These are phyloP conservation scores for Diaporthe capsici DNA, from an alignment of 2,329 filamentous ascomycete genomes.

Conservation along the genomic window DNA sequence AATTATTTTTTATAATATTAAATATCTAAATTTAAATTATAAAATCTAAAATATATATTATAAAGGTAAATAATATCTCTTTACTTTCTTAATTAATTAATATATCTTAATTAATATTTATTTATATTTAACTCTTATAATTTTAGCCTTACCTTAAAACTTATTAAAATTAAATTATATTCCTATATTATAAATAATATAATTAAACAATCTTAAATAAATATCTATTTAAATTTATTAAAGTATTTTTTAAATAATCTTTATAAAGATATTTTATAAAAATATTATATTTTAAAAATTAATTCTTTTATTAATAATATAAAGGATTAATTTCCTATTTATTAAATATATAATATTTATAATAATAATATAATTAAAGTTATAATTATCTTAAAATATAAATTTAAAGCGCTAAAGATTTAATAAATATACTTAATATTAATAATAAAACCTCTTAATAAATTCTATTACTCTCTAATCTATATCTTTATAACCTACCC, in stretches of 20 bases:
- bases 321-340: neutral
- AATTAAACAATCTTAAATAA: neutral
- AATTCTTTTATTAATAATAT: neutral
- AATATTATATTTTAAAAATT: neutral
- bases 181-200: conserved; percentile 1
- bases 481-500: too few relatives aligned
- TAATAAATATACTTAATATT: too few relatives aligned
- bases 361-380: neutral
- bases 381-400: neutral
- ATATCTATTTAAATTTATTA: neutral
- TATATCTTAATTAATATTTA: neutral
- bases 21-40: neutral
- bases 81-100: neutral
- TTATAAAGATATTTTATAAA: neutral
- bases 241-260: neutral
- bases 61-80: neutral
- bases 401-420: too few relatives aligned
- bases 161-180: neutral
- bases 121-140: neutral
- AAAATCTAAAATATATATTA: neutral
- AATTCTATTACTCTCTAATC: too few relatives aligned
- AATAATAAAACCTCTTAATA: too few relatives aligned
- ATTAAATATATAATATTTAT: neutral
- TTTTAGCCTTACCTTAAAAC: neutral
- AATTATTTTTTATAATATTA: neutral